These are phyloP conservation scores for Vicia faba DNA, from an alignment of 306 rosid genomes.

Conservation along the genomic window DNA sequence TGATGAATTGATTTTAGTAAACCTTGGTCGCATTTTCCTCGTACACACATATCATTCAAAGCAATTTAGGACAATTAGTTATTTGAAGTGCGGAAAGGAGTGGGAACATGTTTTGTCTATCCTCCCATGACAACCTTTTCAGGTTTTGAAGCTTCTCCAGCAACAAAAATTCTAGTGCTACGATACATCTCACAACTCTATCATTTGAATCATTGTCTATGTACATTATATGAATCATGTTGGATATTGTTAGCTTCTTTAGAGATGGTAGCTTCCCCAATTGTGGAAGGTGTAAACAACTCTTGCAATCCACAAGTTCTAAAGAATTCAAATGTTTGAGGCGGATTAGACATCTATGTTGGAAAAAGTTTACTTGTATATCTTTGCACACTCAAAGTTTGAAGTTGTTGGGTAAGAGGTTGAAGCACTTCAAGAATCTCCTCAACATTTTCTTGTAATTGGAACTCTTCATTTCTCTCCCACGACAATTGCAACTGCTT, in stretches of 20 bases:
- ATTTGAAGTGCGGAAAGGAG: neutral
- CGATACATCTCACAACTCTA: no score
- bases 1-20: neutral
- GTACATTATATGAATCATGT: no score
- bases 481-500: neutral
- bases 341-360: conserved; percentile 4
- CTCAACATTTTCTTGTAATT: neutral
- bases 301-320: neutral
- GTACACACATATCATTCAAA: neutral
- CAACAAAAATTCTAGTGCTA: no score
- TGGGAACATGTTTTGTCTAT: no score
- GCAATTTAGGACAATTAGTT: neutral
- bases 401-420: conserved; percentile 19
- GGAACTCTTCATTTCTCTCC: neutral
- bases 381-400: neutral
- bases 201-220: no score
- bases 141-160: no score
- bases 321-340: neutral
- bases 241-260: no score
- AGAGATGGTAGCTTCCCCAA: neutral
- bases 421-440: conserved; percentile 32
- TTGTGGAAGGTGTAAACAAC: neutral
- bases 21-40: neutral
- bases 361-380: conserved; percentile 6
- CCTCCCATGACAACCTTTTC: no score